These are phyloP conservation scores for Solanum etuberosum DNA, from an alignment of 257 asterid species.

Conservation along the genomic window DNA sequence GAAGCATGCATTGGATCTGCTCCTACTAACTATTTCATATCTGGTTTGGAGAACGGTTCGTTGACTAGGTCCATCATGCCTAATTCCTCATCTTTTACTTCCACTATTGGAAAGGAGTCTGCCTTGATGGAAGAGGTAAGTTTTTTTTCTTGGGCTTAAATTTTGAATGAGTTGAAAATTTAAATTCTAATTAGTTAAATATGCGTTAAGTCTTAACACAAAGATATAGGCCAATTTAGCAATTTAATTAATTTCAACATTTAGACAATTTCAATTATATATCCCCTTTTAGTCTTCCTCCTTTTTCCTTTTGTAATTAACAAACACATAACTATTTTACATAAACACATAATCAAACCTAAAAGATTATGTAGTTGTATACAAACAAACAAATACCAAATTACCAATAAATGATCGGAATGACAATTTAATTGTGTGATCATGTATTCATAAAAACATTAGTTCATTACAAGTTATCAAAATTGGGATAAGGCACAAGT, in stretches of 20 bases:
- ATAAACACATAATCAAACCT: not conserved
- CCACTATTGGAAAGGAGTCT: conserved; percentile 61
- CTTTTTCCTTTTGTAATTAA: not conserved
- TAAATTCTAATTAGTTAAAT: conserved; percentile 53
- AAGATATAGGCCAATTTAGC: conserved; percentile 8
- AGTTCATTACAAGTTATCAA: not conserved
- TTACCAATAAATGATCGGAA: not conserved
- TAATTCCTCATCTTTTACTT: conserved; percentile 59
- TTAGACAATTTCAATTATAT: not conserved
- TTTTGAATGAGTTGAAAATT: conserved; percentile 8
- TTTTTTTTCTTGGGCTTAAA: not conserved
- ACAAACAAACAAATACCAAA: not conserved
- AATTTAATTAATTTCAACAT: not conserved
- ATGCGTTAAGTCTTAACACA: conserved; percentile 45
- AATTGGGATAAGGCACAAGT: not conserved
- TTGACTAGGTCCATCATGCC: conserved; percentile 59
- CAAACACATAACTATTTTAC: not conserved
- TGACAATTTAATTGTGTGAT: not conserved
- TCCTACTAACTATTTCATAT: conserved; percentile 71
- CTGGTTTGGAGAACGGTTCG: conserved; percentile 75
- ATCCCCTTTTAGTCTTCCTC: not conserved
- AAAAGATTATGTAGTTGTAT: not conserved
- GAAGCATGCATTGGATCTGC: conserved; percentile 71
- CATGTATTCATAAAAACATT: not conserved
- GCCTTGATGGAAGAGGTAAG: conserved; percentile 76